A percentile compares a stretch with the other conserved stretches of the same genome.
Conservation (phyloP, 1,284 basidiomycete species). For the Cystobasidium pallidum region DNA sequence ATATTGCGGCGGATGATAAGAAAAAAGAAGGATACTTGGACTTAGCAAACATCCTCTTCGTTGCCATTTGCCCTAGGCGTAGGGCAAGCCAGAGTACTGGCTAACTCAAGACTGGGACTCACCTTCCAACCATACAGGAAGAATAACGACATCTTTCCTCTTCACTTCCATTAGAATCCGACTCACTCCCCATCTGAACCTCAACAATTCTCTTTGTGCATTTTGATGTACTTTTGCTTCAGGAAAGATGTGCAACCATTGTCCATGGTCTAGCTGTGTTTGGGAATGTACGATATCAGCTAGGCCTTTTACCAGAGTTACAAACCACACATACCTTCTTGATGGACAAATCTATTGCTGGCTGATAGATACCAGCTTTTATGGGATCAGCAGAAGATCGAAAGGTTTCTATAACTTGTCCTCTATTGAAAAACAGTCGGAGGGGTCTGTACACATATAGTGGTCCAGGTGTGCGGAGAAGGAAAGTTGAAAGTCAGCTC, state of each 20-base stretch:
- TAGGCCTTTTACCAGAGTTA: neutral
- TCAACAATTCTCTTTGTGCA: slow-evolving; percentile 65
- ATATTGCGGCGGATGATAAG: no score
- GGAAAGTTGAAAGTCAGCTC: no score
- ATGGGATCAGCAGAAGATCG: slow-evolving; percentile 62
- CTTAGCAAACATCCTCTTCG: neutral
- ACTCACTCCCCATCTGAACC: slow-evolving; percentile 97
- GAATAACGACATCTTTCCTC: slow-evolving; percentile 5
- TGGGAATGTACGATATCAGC: neutral
- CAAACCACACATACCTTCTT: slow-evolving; percentile 59
- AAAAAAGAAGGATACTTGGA: neutral
- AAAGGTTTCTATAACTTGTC: slow-evolving; percentile 92
- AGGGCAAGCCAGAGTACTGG: no score
- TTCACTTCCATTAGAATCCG: slow-evolving; percentile 79
- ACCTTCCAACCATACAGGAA: slow-evolving; percentile 7
- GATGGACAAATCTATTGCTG: slow-evolving; percentile 79
- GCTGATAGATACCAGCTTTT: slow-evolving; percentile 78
- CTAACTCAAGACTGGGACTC: slow-evolving; percentile 47
- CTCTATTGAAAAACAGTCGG: slow-evolving; percentile 77
- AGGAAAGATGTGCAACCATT: slow-evolving; percentile 85
- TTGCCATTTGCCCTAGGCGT: no score
- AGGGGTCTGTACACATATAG: neutral
- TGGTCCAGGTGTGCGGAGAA: neutral
- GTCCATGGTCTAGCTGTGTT: slow-evolving; percentile 16
- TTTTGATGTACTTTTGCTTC: slow-evolving; percentile 90